Conservation (phyloP, 192 early-diverging fungal species). For the Podila verticillata region DNA sequence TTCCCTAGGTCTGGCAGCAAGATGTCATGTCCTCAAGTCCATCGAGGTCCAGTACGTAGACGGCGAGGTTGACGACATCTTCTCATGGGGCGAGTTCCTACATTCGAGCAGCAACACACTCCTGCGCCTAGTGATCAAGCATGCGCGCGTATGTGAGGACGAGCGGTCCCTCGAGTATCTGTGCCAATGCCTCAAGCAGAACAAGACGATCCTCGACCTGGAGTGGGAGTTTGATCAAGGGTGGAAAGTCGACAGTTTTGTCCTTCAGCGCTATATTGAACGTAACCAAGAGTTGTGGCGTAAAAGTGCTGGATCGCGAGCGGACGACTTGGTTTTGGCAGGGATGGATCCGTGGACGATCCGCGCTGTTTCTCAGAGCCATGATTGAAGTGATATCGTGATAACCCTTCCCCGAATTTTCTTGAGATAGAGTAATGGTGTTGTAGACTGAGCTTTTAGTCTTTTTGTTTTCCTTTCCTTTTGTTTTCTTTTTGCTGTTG, state of each 20-base stretch:
- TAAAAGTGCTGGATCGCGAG: conserved; percentile 6
- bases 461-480: not conserved
- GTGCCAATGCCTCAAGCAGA: conserved; percentile 31
- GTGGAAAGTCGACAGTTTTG: conserved; percentile 11
- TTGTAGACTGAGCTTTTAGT: not conserved
- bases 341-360: conserved; percentile 29
- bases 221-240: conserved; percentile 38
- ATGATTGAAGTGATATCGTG: not conserved
- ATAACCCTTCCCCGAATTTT: no score
- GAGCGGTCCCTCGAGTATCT: conserved; percentile 26
- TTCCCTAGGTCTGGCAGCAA: conserved; percentile 6
- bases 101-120: conserved; percentile 22
- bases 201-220: conserved; percentile 26
- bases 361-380: conserved; percentile 19
- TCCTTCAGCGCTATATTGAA: conserved; percentile 30
- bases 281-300: conserved; percentile 37
- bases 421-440: not conserved
- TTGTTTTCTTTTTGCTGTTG: conserved; percentile 8
- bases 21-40: conserved; percentile 11
- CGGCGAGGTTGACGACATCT: conserved; percentile 25
- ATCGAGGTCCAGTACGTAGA: conserved; percentile 38
- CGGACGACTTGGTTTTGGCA: conserved; percentile 7
- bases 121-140: conserved; percentile 29
- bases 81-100: conserved; percentile 30
- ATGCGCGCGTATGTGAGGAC: conserved; percentile 34